Evolutionary conservation across 805 yeast species (phyloP), one percentile per base, ranked within the genome.

Genomic region (Pichia pseudocactophila): DNA sequence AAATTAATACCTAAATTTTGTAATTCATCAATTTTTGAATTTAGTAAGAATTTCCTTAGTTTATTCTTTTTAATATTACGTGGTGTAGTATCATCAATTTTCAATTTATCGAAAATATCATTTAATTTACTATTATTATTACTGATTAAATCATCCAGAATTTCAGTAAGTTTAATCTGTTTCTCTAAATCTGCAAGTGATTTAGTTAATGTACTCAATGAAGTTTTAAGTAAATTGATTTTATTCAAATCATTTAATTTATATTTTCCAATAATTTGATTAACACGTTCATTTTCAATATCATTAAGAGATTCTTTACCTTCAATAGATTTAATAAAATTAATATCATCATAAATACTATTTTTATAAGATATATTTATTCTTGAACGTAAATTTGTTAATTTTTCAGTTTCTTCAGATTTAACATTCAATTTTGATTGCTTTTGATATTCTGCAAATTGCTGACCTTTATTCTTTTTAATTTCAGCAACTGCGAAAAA

Each of bases 401-500:
- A 69, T 61, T 75, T 78, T 36, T 53, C 55, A 31, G 69, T 62
- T 63, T 86, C 94, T 58, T 87, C 94, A n/a, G 64, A 55, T 1
- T 69, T 63, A 16, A 88, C 90, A 50, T 73, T 70, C 38, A 65
- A 65, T 52, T 79, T 81, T 40, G 95, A 95, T 54, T 80, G 76
- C 34, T 70, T 68, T 59, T 83, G 83, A 65, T 83, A 88, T 49
- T 73, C 66, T 22, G 84, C 90, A 70, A 89, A 86, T 62, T 87
- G 90, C 57, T 88, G 89, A 74, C 97, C 97, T 64, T 83, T 79
- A 56, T 85, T 82, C 59, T 73, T 78, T 65, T 86, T 76, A 59
- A 90, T 85, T 58, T 90, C 97, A 2, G 97, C 96, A 45, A 90
- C 78, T 9, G 97, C 88, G 67, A 90, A 90, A 47, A 73, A 76